Percentiles rank a stretch among this genome's conserved stretches.
These are phyloP conservation scores for Cucurbitaria berberidis DNA, from an alignment of 2,329 filamentous ascomycete genomes.

Conservation along the genomic window DNA sequence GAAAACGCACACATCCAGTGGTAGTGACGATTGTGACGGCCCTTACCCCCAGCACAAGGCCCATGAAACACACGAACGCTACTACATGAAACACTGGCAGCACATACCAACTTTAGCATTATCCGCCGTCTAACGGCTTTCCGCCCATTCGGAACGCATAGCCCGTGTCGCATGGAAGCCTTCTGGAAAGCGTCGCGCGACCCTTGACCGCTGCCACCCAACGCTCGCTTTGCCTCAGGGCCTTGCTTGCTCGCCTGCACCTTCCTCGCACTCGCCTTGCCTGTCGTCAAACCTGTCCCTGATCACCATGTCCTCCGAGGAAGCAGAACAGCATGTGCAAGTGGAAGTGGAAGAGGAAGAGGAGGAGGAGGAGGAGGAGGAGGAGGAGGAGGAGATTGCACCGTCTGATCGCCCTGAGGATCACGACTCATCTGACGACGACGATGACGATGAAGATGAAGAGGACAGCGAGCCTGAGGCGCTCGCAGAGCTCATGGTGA, in stretches of 20 bases:
- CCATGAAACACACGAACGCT: constrained; percentile 32
- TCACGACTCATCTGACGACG: constrained; percentile 26
- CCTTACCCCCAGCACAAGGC: constrained; percentile 5
- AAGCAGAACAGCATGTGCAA: constrained; percentile 20
- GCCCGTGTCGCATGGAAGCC: constrained; percentile 24
- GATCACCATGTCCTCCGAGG: constrained; percentile 20
- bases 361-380: constrained; percentile 20
- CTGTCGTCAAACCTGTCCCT: constrained; percentile 1
- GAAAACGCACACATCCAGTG: not conserved
- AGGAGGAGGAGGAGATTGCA: constrained; percentile 15
- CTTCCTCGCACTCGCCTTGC: constrained; percentile 22
- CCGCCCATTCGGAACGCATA: constrained; percentile 21
- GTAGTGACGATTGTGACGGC: not conserved
- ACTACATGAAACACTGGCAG: constrained; percentile 18
- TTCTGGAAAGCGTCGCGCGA: constrained; percentile 36
- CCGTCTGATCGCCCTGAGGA: constrained; percentile 20
- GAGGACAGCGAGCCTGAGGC: constrained; percentile 38
- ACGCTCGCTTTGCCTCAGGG: constrained; percentile 29
- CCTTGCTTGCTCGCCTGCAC: constrained; percentile 29
- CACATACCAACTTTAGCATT: constrained; percentile 6
- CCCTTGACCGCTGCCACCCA: constrained; percentile 26
- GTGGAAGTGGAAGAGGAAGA: constrained; percentile 20
- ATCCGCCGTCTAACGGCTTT: constrained; percentile 6
- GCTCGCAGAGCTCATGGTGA: constrained; percentile 47
- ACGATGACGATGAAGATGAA: constrained; percentile 37